These are phyloP conservation scores for Scheffersomyces ergatensis DNA, from an alignment of 805 yeast species.

Conservation along the genomic window DNA sequence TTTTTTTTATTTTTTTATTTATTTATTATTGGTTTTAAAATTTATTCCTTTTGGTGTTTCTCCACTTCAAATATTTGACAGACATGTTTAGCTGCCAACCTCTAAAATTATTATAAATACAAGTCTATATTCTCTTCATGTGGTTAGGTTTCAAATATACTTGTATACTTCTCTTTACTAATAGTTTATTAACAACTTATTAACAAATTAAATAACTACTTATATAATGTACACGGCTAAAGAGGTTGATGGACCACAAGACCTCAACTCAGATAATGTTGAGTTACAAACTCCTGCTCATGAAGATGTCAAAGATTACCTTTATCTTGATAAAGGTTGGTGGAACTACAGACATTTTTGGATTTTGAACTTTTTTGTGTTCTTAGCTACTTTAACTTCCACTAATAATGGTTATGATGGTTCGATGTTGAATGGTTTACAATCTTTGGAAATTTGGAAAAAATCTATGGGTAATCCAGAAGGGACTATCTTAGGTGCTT, in stretches of 20 bases:
- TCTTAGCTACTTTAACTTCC: constrained; percentile 44
- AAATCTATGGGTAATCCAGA: constrained; percentile 34
- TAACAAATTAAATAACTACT: too few relatives aligned
- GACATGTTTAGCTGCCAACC: too few relatives aligned
- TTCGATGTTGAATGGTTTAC: constrained; percentile 50
- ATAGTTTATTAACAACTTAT: too few relatives aligned
- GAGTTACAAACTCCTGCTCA: not conserved
- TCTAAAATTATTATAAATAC: too few relatives aligned
- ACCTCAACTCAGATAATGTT: not conserved
- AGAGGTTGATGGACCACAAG: not conserved
- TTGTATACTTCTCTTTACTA: too few relatives aligned
- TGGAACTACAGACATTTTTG: constrained; percentile 35
- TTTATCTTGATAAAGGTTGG: constrained; percentile 23
- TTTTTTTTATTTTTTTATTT: too few relatives aligned
- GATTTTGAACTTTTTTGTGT: constrained; percentile 32
- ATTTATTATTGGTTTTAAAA: too few relatives aligned
- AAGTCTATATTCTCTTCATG: too few relatives aligned
- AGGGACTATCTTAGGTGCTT: constrained; percentile 40
- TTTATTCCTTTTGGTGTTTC: too few relatives aligned
- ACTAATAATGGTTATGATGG: constrained; percentile 50
- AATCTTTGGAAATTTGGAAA: constrained; percentile 42
- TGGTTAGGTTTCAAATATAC: too few relatives aligned
- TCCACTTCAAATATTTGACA: too few relatives aligned
- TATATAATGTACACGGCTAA: not conserved
- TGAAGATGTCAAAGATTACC: constrained; percentile 13